phyloP scores from a whole-genome alignment of 371 early-diverging fungal species.

The Actinomucor elegans region DNA sequence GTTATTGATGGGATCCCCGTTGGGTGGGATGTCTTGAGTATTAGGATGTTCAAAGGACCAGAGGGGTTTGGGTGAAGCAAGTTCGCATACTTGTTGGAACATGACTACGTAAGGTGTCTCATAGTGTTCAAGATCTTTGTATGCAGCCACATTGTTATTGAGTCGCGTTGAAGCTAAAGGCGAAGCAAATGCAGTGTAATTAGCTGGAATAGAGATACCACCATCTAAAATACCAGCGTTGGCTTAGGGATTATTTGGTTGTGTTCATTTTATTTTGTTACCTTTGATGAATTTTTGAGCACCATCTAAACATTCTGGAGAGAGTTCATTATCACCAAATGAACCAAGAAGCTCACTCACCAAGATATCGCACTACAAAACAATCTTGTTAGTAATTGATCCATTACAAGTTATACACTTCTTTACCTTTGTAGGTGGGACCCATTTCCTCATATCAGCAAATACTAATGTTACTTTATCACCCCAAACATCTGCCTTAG shows the following conservation, averaged over 20 bases:
- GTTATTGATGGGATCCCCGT: constrained; percentile 63
- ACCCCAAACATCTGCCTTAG: constrained; percentile 77
- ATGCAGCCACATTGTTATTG: constrained; percentile 61
- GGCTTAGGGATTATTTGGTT: no score
- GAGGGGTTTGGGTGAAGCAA: constrained; percentile 68
- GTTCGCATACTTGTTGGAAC: constrained; percentile 70
- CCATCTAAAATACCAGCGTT: no score
- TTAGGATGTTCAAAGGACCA: constrained; percentile 90
- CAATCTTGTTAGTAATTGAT: not conserved
- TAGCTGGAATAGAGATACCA: constrained; percentile 90
- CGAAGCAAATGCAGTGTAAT: constrained; percentile 80
- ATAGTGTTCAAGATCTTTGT: constrained; percentile 64
- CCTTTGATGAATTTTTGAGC: constrained; percentile 85
- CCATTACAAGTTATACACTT: no score
- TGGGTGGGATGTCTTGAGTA: constrained; percentile 29
- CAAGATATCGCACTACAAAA: constrained; percentile 75
- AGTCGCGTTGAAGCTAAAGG: constrained; percentile 87
- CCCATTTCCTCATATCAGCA: constrained; percentile 91
- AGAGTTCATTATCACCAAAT: constrained; percentile 96
- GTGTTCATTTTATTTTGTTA: no score
- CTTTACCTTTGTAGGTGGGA: constrained; percentile 67
- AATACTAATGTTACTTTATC: constrained; percentile 79
- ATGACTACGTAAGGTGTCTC: constrained; percentile 95
- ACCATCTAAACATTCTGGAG: constrained; percentile 95
- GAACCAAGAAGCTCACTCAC: constrained; percentile 92